Base-by-base conservation (phyloP, 106 monocot species). In the Amphibolis antarctica region DNA sequence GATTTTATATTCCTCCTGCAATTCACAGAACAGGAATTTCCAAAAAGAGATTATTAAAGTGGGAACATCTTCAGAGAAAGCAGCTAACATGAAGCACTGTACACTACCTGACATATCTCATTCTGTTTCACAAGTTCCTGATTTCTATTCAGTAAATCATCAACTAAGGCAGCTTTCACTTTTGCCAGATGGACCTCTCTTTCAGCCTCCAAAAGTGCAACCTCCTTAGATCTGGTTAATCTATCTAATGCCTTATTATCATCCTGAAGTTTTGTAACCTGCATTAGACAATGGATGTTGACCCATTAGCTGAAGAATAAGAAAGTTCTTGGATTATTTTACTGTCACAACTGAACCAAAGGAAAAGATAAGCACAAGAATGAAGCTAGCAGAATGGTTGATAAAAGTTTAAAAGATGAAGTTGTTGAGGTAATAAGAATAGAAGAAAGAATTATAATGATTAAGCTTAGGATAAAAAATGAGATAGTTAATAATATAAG, bases 1-100 rank as follows among this genome's bases (percentile, higher is more conserved):
- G 53, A 92, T 92, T 71, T 81, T 86, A 55, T 92, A 81, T 56
- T 92, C 91, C 64, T 92, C 91, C 86, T 92, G 75, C 28, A 9
- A 66, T 51, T 50, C 4, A 66, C n/a, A 20, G 36, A 19, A 21
- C 11, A 51, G 6, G 64, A 48, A n/a, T 18, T 51, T 28, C n/a
- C 52, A 52, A 31, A 66, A 66, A 17, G 18, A 7, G 11, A 42
- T 21, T 10, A 55, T 27, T 9, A 3, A 30, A 36, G 47, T 1
- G n/a, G 25, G 46, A 20, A 21, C 26, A 0, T 17, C 25, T 49
- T 51, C 9, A 31, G 5, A 5, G 17, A 27, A 43, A 12, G 51
- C 17, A 63, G 26, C 20, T 4, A 54, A 50, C 28, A 42, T n/a
- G 0, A 24, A 13, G 12, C 0, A 48, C 0, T 3, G 20, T 51